These are phyloP conservation scores for Casaregolazyma suthepensis DNA, from an alignment of 1,139 yeast genomes.

Conservation along the genomic window DNA sequence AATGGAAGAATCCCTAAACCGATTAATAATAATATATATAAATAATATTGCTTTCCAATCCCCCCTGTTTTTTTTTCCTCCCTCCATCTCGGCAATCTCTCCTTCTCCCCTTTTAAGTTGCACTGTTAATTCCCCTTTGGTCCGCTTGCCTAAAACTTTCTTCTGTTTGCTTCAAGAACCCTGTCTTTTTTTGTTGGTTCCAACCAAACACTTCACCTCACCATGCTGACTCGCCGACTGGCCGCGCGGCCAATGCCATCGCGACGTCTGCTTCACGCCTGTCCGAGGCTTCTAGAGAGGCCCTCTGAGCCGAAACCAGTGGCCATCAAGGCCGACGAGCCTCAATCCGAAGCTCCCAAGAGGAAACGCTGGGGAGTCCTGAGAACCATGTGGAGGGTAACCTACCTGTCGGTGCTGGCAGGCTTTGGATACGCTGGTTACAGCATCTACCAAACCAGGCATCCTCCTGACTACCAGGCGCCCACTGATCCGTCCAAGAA, in stretches of 20 bases:
- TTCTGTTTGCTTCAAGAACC: background rate
- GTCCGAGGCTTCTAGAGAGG: background rate
- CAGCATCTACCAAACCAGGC: conserved; percentile 32
- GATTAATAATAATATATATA: background rate
- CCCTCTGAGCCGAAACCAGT: background rate
- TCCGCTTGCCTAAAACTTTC: background rate
- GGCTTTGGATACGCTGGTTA: conserved; percentile 31
- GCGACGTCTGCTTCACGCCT: background rate
- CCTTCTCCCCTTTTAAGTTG: background rate
- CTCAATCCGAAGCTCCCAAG: background rate
- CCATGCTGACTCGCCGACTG: background rate
- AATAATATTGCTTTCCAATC: background rate
- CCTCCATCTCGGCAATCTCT: background rate
- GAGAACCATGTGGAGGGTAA: conserved; percentile 30
- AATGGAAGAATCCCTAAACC: background rate
- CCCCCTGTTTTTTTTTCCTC: background rate
- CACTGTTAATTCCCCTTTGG: background rate
- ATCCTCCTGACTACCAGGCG: conserved; percentile 33
- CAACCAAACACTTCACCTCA: background rate
- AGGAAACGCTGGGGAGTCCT: conserved; percentile 20
- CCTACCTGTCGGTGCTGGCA: conserved; percentile 28
- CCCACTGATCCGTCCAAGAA: conserved; percentile 58
- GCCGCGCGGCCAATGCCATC: background rate
- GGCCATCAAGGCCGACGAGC: background rate
- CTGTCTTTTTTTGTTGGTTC: background rate